Evolutionary conservation across 2,329 filamentous ascomycete species (phyloP).

Genomic region (Trichoderma arundinaceum): DNA sequence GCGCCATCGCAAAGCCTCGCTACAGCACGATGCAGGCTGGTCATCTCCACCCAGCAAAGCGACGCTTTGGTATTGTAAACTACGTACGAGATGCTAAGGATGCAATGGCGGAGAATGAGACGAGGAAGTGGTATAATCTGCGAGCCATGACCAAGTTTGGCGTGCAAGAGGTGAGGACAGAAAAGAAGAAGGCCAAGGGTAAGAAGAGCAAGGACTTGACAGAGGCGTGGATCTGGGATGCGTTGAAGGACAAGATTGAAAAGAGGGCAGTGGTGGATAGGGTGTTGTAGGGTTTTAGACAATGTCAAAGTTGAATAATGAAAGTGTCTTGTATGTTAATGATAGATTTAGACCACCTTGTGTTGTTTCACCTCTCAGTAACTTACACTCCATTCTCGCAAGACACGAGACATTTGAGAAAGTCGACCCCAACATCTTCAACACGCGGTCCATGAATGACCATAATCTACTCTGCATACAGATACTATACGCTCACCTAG

Average conservation of each 20-base stretch:
- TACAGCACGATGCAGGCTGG: slow-evolving; percentile 51
- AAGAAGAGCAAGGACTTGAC: slow-evolving; percentile 41
- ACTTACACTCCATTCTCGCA: no score
- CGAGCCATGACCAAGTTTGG: slow-evolving; percentile 49
- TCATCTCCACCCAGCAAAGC: slow-evolving; percentile 42
- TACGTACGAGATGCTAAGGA: slow-evolving; percentile 44
- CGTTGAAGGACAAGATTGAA: slow-evolving; percentile 44
- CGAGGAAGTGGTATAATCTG: slow-evolving; percentile 49
- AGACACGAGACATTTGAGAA: no score
- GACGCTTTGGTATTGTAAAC: slow-evolving; percentile 50
- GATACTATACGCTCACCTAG: background rate
- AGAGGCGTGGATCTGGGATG: slow-evolving; percentile 51
- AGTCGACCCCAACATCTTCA: no score
- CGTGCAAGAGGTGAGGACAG: slow-evolving; percentile 42
- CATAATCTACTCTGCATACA: no score
- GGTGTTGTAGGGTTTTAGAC: no score
- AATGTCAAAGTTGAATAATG: no score
- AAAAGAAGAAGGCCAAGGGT: slow-evolving; percentile 25
- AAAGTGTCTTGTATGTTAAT: no score
- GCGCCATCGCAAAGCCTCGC: slow-evolving; percentile 60
- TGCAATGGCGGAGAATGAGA: slow-evolving; percentile 43
- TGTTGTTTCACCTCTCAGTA: no score
- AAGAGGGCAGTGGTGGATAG: slow-evolving; percentile 33
- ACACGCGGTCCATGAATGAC: no score
- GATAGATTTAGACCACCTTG: no score